Evolutionary conservation across 495 filamentous ascomycete species (phyloP).

Genomic region (Annulohypoxylon stygium): DNA sequence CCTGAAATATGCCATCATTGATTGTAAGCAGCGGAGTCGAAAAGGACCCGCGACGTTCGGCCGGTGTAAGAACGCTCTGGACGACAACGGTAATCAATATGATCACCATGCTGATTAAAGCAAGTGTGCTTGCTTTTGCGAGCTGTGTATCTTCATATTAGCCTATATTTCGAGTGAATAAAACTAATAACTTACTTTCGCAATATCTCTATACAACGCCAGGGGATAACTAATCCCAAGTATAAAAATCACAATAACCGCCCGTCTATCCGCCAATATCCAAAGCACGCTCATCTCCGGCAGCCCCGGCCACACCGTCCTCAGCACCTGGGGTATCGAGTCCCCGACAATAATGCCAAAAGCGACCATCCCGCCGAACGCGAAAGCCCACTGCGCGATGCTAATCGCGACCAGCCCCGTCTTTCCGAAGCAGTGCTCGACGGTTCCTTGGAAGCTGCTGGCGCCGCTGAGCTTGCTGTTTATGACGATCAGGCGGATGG

Average conservation of each 20-base stretch:
- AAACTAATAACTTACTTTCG: too few relatives aligned
- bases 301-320: conserved; percentile 83
- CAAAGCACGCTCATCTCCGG: conserved; percentile 79
- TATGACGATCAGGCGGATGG: conserved; percentile 93
- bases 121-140: conserved; percentile 93
- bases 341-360: conserved; percentile 98
- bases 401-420: conserved; percentile 90
- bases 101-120: conserved; percentile 89
- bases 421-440: conserved; percentile 92
- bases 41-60: conserved; percentile 76
- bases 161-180: too few relatives aligned
- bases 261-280: conserved; percentile 82
- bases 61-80: conserved; percentile 79
- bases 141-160: conserved; percentile 65
- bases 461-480: conserved; percentile 95
- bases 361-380: conserved; percentile 98
- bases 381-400: conserved; percentile 96
- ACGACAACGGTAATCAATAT: conserved; percentile 92
- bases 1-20: conserved; percentile 90
- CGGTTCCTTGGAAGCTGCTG: conserved; percentile 92
- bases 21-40: conserved; percentile 74
- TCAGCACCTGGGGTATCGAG: conserved; percentile 90
- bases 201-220: conserved; percentile 94
- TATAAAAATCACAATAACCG: conserved; percentile 87
- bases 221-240: conserved; percentile 91